These are phyloP conservation scores for Collybia nuda DNA, from an alignment of 768 basidiomycete genomes.

Conservation along the genomic window DNA sequence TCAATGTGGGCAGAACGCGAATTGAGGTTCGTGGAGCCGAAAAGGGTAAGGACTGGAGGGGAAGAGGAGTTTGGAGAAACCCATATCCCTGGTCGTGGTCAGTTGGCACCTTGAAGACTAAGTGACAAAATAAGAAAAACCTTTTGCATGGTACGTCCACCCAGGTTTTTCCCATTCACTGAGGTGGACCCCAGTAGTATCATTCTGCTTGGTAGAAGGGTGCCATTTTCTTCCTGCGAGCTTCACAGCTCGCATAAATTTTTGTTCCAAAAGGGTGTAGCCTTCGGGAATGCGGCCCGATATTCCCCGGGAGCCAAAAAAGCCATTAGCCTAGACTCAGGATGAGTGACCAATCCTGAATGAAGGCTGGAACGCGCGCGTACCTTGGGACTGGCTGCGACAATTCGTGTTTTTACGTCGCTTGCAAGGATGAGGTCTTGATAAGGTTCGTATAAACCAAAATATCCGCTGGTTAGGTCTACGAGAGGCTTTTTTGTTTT, in stretches of 20 bases:
- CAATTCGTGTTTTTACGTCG: conserved; percentile 63
- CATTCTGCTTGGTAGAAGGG: conserved; percentile 14
- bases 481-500: conserved; percentile 40
- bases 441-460: conserved; percentile 82
- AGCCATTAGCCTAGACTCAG: conserved; percentile 83
- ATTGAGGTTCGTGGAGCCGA: conserved; percentile 95
- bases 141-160: conserved; percentile 99
- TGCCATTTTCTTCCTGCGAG: conserved; percentile 44
- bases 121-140: conserved; percentile 35
- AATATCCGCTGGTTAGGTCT: conserved; percentile 95
- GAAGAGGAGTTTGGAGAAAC: conserved; percentile 55
- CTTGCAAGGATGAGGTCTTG: conserved; percentile 66
- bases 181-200: conserved; percentile 59
- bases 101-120: background rate
- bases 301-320: conserved; percentile 84
- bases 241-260: conserved; percentile 70
- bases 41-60: conserved; percentile 72
- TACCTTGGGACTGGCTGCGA: conserved; percentile 88
- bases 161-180: conserved; percentile 85
- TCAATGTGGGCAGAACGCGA: conserved; percentile 89
- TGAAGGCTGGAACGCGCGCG: background rate
- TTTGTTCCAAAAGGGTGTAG: conserved; percentile 85
- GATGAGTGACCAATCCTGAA: background rate
- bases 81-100: conserved; percentile 69
- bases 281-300: conserved; percentile 95